Evolutionary conservation across 768 basidiomycete species (phyloP).

Genomic region (Auriscalpium vulgare): DNA sequence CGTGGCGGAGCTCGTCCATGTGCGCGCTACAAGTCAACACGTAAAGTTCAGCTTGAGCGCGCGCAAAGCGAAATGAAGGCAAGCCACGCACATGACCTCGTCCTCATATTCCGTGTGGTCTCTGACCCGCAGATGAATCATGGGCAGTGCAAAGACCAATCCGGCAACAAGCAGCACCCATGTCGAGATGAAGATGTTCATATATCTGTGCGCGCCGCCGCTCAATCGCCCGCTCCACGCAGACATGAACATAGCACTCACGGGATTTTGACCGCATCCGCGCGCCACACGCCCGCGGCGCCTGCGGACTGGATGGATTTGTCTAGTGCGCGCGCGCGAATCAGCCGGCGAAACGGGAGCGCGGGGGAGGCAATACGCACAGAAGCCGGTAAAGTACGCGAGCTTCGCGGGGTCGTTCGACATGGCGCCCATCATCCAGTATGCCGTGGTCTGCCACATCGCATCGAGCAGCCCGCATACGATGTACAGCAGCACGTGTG

Average conservation of each 20-base stretch:
- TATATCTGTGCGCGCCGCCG: constrained; percentile 32
- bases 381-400: constrained; percentile 75
- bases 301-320: constrained; percentile 75
- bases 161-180: constrained; percentile 66
- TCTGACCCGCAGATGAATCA: constrained; percentile 65
- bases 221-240: not conserved
- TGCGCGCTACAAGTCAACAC: not conserved
- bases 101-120: constrained; percentile 48
- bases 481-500: constrained; percentile 54
- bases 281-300: constrained; percentile 65
- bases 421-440: constrained; percentile 83
- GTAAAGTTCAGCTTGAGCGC: not conserved
- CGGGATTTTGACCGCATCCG: constrained; percentile 56
- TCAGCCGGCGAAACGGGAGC: not conserved
- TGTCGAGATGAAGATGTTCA: constrained; percentile 67
- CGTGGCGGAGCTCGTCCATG: not conserved
- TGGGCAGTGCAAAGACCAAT: constrained; percentile 59
- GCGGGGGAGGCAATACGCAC: constrained; percentile 34
- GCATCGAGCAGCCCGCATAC: constrained; percentile 71
- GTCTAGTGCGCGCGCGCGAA: constrained; percentile 30
- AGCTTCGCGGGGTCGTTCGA: constrained; percentile 76
- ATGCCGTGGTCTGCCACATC: constrained; percentile 80
- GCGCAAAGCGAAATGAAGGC: not conserved
- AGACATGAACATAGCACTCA: constrained; percentile 27
- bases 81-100: constrained; percentile 39